These are phyloP conservation scores for Camellia sinensis DNA, from an alignment of 148 eudicot genomes.

Conservation along the genomic window DNA sequence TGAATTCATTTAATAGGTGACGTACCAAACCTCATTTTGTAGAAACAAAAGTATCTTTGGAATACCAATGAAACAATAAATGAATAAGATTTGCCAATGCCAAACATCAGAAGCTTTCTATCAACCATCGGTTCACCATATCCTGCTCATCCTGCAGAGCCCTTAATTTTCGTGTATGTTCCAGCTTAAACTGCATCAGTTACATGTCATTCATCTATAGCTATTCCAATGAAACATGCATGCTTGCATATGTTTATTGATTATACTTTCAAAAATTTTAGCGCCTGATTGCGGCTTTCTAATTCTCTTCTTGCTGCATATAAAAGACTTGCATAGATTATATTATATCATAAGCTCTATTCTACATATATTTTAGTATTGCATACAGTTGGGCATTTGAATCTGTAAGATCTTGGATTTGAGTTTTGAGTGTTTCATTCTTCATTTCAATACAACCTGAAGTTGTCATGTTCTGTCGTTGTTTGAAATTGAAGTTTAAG, in stretches of 20 bases:
- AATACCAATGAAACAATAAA: background rate
- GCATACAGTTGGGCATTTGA: background rate
- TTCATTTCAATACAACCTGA: background rate
- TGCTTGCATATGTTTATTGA: background rate
- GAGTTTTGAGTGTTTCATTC: background rate
- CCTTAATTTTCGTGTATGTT: background rate
- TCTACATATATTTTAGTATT: background rate
- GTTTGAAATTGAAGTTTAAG: background rate
- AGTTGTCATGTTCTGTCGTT: background rate
- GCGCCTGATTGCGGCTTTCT: no score
- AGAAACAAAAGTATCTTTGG: background rate
- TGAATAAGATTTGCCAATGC: no score
- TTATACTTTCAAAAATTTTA: background rate
- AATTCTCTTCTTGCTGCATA: background rate
- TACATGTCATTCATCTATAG: background rate
- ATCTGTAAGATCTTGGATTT: background rate
- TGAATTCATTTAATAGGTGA: background rate
- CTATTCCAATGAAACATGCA: background rate
- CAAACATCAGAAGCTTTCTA: no score
- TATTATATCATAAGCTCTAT: background rate
- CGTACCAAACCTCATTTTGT: background rate
- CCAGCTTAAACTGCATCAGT: background rate
- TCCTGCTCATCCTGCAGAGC: no score
- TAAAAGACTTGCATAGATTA: background rate
- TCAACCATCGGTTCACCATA: no score